Percentiles rank a stretch among this genome's conserved stretches.
phyloP scores from a whole-genome alignment of 2,329 filamentous ascomycete species.

The Pseudogymnoascus pannorum region DNA sequence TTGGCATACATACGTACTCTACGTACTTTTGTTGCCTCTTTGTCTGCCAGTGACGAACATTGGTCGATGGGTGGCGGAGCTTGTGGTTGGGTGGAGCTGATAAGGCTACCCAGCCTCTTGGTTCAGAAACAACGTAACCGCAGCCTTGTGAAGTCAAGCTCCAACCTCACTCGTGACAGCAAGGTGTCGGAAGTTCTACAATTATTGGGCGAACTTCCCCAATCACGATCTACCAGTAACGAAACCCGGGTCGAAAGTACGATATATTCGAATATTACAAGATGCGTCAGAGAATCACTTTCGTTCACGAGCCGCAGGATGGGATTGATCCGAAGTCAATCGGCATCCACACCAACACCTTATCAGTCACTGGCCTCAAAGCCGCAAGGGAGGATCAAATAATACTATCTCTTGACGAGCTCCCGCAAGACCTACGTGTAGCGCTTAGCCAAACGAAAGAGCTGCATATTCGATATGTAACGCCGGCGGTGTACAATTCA shows the following conservation, averaged over 20 bases:
- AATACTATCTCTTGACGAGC: slow-evolving; percentile 65
- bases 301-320: slow-evolving; percentile 59
- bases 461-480: slow-evolving; percentile 75
- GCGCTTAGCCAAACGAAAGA: slow-evolving; percentile 59
- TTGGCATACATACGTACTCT: not conserved
- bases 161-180: not conserved
- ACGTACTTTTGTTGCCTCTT: not conserved
- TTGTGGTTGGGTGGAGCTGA: not conserved
- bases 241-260: not conserved
- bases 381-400: slow-evolving; percentile 73
- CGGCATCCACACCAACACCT: slow-evolving; percentile 43
- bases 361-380: slow-evolving; percentile 53
- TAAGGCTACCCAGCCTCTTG: not conserved
- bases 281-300: slow-evolving; percentile 77
- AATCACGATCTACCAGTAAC: not conserved
- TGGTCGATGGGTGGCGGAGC: not conserved
- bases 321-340: slow-evolving; percentile 59
- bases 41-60: not conserved
- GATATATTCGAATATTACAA: not conserved
- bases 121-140: not conserved
- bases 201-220: not conserved
- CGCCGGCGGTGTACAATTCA: slow-evolving; percentile 47
- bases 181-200: not conserved
- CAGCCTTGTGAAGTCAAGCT: not conserved
- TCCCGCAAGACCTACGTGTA: slow-evolving; percentile 58